Conservation (phyloP, 2,329 filamentous ascomycete genomes). For the Raffaelea arxii region DNA sequence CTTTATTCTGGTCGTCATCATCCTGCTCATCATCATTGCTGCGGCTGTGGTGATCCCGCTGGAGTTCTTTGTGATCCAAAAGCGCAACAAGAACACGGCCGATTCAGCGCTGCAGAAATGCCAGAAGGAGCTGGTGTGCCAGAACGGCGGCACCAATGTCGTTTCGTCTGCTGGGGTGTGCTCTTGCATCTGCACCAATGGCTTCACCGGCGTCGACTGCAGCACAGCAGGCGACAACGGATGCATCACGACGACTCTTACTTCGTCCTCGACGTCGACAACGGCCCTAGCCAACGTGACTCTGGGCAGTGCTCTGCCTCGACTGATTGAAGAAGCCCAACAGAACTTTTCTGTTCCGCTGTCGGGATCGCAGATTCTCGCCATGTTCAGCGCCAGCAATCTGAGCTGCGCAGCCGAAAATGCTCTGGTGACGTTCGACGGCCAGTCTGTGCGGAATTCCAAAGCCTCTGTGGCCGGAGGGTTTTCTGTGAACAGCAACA, state of each 20-base stretch:
- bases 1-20: constrained; percentile 55
- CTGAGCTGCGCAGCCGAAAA: constrained; percentile 81
- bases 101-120: constrained; percentile 41
- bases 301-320: constrained; percentile 68
- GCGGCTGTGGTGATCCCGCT: constrained; percentile 76
- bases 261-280: constrained; percentile 16
- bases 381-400: constrained; percentile 64
- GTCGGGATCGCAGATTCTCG: constrained; percentile 57
- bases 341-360: constrained; percentile 69
- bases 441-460: constrained; percentile 30
- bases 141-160: constrained; percentile 73
- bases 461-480: constrained; percentile 17
- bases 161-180: constrained; percentile 54
- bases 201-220: constrained; percentile 60
- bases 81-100: constrained; percentile 23
- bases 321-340: constrained; percentile 56
- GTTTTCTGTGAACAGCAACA: constrained; percentile 1
- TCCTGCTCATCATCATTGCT: constrained; percentile 62
- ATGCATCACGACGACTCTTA: constrained; percentile 42
- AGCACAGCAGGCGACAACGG: constrained; percentile 35
- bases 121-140: constrained; percentile 52
- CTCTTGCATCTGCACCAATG: constrained; percentile 80
- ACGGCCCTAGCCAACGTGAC: constrained; percentile 56
- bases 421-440: constrained; percentile 75
- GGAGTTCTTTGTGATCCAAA: constrained; percentile 52